Conservation (phyloP, 2,329 filamentous ascomycete species). For the Diplodia seriata region DNA sequence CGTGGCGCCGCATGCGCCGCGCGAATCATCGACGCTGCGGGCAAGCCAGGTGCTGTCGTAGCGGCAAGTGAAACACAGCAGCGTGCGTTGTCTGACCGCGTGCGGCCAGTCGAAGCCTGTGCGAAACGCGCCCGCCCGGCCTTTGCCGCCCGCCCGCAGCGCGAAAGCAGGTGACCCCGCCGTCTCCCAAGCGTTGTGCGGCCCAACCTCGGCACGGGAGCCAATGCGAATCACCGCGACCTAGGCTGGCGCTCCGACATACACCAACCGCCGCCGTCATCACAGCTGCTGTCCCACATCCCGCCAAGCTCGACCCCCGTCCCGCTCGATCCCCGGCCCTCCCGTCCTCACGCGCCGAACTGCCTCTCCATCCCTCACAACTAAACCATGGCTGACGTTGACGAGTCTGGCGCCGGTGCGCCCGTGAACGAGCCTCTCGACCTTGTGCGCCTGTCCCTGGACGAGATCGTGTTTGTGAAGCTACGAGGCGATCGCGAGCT, state of each 20-base stretch:
- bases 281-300: slow-evolving; percentile 16
- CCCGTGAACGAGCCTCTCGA: slow-evolving; percentile 89
- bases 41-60: neutral
- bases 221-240: neutral
- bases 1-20: slow-evolving; percentile 12
- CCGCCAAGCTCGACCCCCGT: slow-evolving; percentile 18
- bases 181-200: neutral
- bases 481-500: slow-evolving; percentile 93
- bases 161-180: slow-evolving; percentile 30
- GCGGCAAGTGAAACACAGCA: slow-evolving; percentile 20
- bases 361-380: slow-evolving; percentile 1
- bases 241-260: slow-evolving; percentile 21
- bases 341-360: neutral
- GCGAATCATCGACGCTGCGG: neutral
- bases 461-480: slow-evolving; percentile 98
- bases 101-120: neutral
- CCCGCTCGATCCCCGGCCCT: neutral
- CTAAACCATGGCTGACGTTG: slow-evolving; percentile 78
- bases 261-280: slow-evolving; percentile 23
- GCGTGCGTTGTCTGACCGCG: slow-evolving; percentile 1
- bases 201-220: neutral
- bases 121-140: slow-evolving; percentile 2
- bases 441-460: slow-evolving; percentile 89
- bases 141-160: slow-evolving; percentile 6
- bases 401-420: slow-evolving; percentile 67